Evolutionary conservation across 2,329 filamentous ascomycete species (phyloP).

Genomic region (Ceratocystis ficicola): DNA sequence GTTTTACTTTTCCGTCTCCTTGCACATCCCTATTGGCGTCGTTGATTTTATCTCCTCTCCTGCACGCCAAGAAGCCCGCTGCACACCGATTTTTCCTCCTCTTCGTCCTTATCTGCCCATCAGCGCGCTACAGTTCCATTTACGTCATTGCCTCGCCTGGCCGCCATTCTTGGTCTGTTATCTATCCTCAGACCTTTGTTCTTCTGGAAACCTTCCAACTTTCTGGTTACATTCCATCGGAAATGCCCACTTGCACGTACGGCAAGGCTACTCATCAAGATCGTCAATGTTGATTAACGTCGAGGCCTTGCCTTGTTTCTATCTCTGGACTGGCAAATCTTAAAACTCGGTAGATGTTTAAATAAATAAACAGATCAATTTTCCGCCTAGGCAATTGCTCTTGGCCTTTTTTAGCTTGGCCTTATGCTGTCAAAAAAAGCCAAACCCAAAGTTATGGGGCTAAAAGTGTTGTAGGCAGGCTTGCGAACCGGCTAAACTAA

Average conservation of each 20-base stretch:
- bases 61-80: not conserved
- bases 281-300: not conserved
- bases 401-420: not conserved
- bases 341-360: slow-evolving; percentile 9
- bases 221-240: not conserved
- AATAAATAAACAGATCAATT: not conserved
- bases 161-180: not conserved
- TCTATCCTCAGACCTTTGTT: not conserved
- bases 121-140: no score
- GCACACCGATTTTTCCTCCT: not conserved
- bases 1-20: not conserved
- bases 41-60: not conserved
- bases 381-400: not conserved
- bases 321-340: not conserved
- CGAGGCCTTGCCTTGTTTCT: not conserved
- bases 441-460: not conserved
- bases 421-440: not conserved
- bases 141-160: not conserved
- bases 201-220: not conserved
- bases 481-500: not conserved
- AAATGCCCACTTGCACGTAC: not conserved
- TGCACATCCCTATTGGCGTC: slow-evolving; percentile 2
- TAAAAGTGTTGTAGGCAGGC: not conserved
- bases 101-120: not conserved
- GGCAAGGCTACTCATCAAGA: not conserved